phyloP scores from a whole-genome alignment of 495 filamentous ascomycete genomes.

The Rhizodiscina lignyota region DNA sequence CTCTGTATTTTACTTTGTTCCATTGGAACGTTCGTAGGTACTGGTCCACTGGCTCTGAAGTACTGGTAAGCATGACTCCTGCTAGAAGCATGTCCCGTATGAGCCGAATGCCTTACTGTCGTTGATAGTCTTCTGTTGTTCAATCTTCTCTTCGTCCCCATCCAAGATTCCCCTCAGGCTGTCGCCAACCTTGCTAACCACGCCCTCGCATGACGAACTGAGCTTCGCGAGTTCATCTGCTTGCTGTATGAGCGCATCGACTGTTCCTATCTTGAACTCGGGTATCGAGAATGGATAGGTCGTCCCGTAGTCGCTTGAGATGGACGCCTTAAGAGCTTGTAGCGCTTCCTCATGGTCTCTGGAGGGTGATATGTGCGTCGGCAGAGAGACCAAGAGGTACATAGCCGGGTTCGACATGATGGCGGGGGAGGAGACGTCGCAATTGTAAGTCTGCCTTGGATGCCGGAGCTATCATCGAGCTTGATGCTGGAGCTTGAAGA shows the following conservation, averaged over 20 bases:
- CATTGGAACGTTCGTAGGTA: constrained; percentile 80
- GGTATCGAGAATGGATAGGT: constrained; percentile 70
- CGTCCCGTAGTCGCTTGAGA: constrained; percentile 59
- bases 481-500: no score
- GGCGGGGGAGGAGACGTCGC: constrained; percentile 1
- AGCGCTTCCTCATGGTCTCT: constrained; percentile 68
- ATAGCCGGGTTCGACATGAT: constrained; percentile 42
- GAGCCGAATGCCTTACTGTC: constrained; percentile 56
- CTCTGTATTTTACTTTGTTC: constrained; percentile 94
- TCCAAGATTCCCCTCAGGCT: constrained; percentile 64
- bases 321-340: constrained; percentile 47
- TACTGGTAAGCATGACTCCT: not conserved
- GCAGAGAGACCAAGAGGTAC: constrained; percentile 52
- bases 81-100: not conserved
- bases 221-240: constrained; percentile 91
- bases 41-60: constrained; percentile 72
- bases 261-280: constrained; percentile 90
- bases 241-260: constrained; percentile 92
- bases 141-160: constrained; percentile 64
- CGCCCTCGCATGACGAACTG: constrained; percentile 56
- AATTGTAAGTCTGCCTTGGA: no score
- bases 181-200: constrained; percentile 79
- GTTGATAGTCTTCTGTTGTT: constrained; percentile 83
- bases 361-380: constrained; percentile 53
- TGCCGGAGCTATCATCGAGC: no score